Percentiles rank a stretch among this genome's conserved stretches.
These are phyloP conservation scores for Serendipita sp. DNA, from an alignment of 768 basidiomycete genomes.

Conservation along the genomic window DNA sequence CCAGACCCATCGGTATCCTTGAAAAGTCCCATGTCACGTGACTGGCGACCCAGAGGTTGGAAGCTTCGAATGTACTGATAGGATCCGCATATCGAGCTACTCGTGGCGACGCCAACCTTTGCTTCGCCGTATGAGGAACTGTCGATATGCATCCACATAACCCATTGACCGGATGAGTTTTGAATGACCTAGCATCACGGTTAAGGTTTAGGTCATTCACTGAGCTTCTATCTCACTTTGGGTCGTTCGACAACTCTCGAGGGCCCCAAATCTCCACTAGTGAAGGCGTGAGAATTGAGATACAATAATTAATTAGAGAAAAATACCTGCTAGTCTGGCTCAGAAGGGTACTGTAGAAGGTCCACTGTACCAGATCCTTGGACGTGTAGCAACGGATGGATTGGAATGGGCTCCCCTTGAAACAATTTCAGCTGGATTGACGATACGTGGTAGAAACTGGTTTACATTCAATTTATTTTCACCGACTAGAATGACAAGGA, in stretches of 20 bases:
- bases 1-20: slow-evolving; percentile 9
- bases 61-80: slow-evolving; percentile 8
- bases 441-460: neutral
- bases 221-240: neutral
- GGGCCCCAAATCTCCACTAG: slow-evolving; percentile 10
- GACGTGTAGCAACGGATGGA: slow-evolving; percentile 9
- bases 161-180: slow-evolving; percentile 8
- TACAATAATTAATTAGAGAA: neutral
- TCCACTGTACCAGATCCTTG: slow-evolving; percentile 10
- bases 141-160: slow-evolving; percentile 12
- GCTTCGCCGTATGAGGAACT: slow-evolving; percentile 9
- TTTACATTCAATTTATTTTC: slow-evolving; percentile 6
- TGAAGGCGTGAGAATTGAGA: no score
- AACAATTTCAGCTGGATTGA: neutral
- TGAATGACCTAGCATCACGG: neutral
- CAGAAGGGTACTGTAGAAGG: slow-evolving; percentile 9
- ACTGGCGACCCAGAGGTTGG: slow-evolving; percentile 7
- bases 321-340: neutral
- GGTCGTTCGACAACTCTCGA: slow-evolving; percentile 9
- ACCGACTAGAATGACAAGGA: neutral
- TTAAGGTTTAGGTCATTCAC: neutral
- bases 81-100: slow-evolving; percentile 8
- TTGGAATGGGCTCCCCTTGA: slow-evolving; percentile 5
- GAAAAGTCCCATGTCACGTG: slow-evolving; percentile 10
- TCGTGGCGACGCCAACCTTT: slow-evolving; percentile 10